phyloP scores from a whole-genome alignment of 2,329 filamentous ascomycete species.

The Penicillium digitatum region DNA sequence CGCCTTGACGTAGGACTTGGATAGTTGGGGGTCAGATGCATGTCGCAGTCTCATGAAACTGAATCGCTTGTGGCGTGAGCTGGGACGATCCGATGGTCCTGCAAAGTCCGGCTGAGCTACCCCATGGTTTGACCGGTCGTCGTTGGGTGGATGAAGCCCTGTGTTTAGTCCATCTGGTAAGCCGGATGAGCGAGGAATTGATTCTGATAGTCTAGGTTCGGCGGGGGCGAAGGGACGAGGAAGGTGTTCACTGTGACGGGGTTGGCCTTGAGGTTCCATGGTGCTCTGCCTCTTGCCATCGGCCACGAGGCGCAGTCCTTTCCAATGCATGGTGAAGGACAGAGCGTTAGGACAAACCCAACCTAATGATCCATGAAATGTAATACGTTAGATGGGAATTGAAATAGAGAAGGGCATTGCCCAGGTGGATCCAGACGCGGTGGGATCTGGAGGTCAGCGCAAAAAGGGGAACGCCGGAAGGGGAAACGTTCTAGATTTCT shows the following conservation, averaged over 20 bases:
- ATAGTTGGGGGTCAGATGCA: conserved; percentile 87
- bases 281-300: conserved; percentile 37
- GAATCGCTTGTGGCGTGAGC: conserved; percentile 49
- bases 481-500: conserved; percentile 10
- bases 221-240: conserved; percentile 33
- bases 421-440: conserved; percentile 23
- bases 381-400: not conserved
- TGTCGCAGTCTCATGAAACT: conserved; percentile 79
- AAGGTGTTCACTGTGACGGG: conserved; percentile 38
- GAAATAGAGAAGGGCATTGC: conserved; percentile 13
- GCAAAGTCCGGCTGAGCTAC: conserved; percentile 16
- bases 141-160: conserved; percentile 11
- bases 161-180: conserved; percentile 13
- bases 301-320: conserved; percentile 36
- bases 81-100: conserved; percentile 23
- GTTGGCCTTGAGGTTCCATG: conserved; percentile 27
- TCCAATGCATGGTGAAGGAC: conserved; percentile 39
- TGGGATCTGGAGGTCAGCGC: conserved; percentile 24
- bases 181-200: conserved; percentile 28
- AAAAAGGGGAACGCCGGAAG: conserved; percentile 27
- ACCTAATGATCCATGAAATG: conserved; percentile 6
- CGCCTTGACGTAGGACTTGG: conserved; percentile 65
- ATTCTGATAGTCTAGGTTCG: conserved; percentile 36
- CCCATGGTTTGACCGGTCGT: conserved; percentile 15
- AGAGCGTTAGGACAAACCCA: conserved; percentile 1